phyloP scores from a whole-genome alignment of 768 basidiomycete genomes.

The Phanerodontia chrysosporium region DNA sequence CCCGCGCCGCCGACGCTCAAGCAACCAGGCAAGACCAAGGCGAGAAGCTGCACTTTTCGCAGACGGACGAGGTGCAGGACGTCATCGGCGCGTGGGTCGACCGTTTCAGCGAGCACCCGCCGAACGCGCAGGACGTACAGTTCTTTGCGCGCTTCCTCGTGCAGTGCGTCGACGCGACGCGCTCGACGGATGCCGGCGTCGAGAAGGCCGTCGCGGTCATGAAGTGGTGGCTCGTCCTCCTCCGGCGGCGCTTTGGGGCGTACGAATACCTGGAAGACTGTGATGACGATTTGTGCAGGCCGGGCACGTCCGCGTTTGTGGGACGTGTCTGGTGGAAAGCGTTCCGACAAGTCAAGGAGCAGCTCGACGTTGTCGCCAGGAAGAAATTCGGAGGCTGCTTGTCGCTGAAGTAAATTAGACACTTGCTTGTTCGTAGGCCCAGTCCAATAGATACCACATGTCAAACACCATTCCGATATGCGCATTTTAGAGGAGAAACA shows the following conservation, averaged over 20 bases:
- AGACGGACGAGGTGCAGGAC: conserved; percentile 67
- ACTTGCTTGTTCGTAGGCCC: background rate
- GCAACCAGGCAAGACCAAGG: conserved; percentile 46
- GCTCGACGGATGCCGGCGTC: conserved; percentile 59
- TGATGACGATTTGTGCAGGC: conserved; percentile 29
- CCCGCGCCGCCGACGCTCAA: conserved; percentile 48
- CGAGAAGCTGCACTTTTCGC: conserved; percentile 55
- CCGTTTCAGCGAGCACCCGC: conserved; percentile 53
- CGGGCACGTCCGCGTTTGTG: conserved; percentile 36
- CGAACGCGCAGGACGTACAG: conserved; percentile 69
- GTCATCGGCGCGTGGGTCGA: conserved; percentile 77
- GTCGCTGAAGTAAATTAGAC: conserved; percentile 35
- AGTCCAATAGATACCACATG: background rate
- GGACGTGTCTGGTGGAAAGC: conserved; percentile 81
- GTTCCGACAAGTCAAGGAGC: conserved; percentile 63
- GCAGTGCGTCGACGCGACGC: conserved; percentile 54
- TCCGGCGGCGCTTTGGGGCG: conserved; percentile 59
- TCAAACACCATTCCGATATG: too few species aligned
- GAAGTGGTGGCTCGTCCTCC: conserved; percentile 78
- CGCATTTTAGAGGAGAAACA: too few species aligned
- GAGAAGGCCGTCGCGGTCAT: conserved; percentile 67
- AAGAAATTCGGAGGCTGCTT: conserved; percentile 72
- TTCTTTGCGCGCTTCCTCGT: conserved; percentile 72
- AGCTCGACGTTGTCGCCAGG: conserved; percentile 60
- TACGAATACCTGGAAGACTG: conserved; percentile 40